Evolutionary conservation across 2,329 filamentous ascomycete genomes (phyloP).

Genomic region (Fusarium drepaniforme): DNA sequence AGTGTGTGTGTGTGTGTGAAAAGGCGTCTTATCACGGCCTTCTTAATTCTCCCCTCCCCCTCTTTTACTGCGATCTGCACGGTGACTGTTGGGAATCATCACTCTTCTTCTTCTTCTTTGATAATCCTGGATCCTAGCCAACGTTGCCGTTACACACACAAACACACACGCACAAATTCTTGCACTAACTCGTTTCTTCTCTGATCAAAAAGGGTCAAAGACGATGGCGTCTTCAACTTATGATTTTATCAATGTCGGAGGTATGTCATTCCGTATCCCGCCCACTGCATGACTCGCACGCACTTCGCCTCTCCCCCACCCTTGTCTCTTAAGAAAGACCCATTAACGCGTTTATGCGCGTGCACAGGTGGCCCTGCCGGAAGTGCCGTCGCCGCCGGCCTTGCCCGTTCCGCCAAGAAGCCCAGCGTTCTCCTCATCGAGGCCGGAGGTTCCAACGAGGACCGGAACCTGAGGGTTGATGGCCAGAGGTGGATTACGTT

Average conservation of each 20-base stretch:
- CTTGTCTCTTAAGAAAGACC: not conserved
- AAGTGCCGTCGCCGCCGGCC: conserved; percentile 64
- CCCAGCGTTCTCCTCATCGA: conserved; percentile 72
- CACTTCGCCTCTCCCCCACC: not conserved
- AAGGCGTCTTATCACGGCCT: not conserved
- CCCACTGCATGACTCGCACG: not conserved
- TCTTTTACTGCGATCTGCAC: conserved; percentile 7
- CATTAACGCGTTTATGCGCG: not conserved
- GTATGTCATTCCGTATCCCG: conserved; percentile 18
- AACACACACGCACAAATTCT: not conserved
- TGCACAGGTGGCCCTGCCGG: conserved; percentile 66
- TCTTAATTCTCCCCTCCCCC: not conserved
- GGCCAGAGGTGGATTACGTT: conserved; percentile 69
- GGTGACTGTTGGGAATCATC: not conserved
- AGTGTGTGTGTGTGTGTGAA: not conserved
- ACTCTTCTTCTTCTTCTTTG: not conserved
- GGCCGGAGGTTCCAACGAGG: conserved; percentile 65
- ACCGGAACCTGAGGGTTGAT: conserved; percentile 59
- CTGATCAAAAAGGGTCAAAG: not conserved
- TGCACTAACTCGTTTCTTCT: not conserved
- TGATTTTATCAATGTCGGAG: conserved; percentile 40
- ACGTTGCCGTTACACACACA: not conserved
- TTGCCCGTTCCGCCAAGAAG: conserved; percentile 59
- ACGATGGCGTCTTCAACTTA: conserved; percentile 24
- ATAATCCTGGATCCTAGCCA: not conserved